A percentile compares a stretch with the other conserved stretches of the same genome.
Conservation (phyloP, 2,329 filamentous ascomycete genomes). For the Colletotrichum sansevieriae region DNA sequence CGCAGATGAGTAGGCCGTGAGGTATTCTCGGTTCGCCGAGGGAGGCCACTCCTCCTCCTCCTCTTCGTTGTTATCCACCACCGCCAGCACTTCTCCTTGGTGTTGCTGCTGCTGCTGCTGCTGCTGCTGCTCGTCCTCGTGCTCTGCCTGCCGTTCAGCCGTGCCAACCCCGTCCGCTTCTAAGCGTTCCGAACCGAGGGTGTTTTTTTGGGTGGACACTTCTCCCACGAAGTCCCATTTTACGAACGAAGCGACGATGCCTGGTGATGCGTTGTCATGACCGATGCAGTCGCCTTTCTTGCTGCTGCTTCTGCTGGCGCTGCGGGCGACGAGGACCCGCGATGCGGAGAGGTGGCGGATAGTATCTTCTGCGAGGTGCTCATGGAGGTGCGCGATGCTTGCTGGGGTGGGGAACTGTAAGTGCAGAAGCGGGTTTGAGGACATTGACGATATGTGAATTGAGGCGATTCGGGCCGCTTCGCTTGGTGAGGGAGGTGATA, state of each 20-base stretch:
- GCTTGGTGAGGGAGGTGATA: background rate
- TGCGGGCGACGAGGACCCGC: slow-evolving; percentile 50
- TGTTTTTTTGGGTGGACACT: background rate
- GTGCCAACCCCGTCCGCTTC: background rate
- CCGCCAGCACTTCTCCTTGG: slow-evolving; percentile 21
- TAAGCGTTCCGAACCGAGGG: slow-evolving; percentile 27
- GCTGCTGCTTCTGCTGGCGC: slow-evolving; percentile 31
- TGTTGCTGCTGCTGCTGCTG: background rate
- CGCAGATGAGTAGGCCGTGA: slow-evolving; percentile 50
- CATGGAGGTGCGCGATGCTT: slow-evolving; percentile 47
- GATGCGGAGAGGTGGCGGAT: slow-evolving; percentile 46
- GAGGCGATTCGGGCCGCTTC: slow-evolving; percentile 46
- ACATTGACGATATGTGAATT: slow-evolving; percentile 56
- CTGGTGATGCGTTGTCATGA: background rate
- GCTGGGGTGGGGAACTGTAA: slow-evolving; percentile 52
- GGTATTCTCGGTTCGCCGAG: slow-evolving; percentile 47
- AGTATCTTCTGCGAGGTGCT: slow-evolving; percentile 50
- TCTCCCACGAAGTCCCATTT: slow-evolving; percentile 42
- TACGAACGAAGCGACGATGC: slow-evolving; percentile 14
- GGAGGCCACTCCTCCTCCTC: slow-evolving; percentile 49
- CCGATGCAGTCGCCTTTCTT: background rate
- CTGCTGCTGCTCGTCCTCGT: background rate
- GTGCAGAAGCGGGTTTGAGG: slow-evolving; percentile 53
- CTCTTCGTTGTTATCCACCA: slow-evolving; percentile 38
- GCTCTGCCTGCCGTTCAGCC: background rate